A percentile compares a stretch with the other conserved stretches of the same genome.
These are phyloP conservation scores for Croton laevigatus DNA, from an alignment of 441 rosid species.

Conservation along the genomic window DNA sequence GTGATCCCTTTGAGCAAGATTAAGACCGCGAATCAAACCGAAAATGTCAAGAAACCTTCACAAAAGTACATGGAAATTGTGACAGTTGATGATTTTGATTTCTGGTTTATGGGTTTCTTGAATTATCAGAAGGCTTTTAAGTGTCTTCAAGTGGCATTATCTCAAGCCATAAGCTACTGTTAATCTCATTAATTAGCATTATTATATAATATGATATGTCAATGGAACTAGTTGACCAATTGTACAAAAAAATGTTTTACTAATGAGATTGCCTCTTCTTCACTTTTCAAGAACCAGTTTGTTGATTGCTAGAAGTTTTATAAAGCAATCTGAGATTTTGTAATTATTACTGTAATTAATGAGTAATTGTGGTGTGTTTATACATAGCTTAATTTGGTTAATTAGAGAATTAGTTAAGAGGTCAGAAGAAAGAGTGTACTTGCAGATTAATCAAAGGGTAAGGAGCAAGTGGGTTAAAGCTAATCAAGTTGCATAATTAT, in stretches of 20 bases:
- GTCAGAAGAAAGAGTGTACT: neutral
- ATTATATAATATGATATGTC: neutral
- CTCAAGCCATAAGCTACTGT: constrained; percentile 20
- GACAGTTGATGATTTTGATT: constrained; percentile 58
- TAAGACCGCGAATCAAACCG: constrained; percentile 43
- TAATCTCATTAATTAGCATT: constrained; percentile 6
- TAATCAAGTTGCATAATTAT: neutral
- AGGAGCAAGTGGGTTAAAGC: neutral
- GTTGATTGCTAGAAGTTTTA: neutral
- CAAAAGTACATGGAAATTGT: constrained; percentile 62
- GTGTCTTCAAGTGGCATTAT: constrained; percentile 43
- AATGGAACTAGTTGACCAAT: constrained; percentile 23
- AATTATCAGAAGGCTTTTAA: constrained; percentile 54
- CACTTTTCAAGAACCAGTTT: neutral
- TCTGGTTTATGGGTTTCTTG: constrained; percentile 86
- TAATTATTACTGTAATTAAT: too few relatives aligned
- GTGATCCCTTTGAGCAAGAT: constrained; percentile 52
- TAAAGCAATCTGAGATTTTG: neutral
- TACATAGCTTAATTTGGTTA: neutral
- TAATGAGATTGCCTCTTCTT: constrained; percentile 10
- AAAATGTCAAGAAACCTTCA: constrained; percentile 53
- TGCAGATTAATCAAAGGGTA: neutral
- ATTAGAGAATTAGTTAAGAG: neutral
- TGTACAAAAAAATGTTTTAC: constrained; percentile 14
- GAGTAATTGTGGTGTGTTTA: neutral